Evolutionary conservation across 495 filamentous ascomycete genomes (phyloP).

Genomic region (Aspergillus kassunensis): DNA sequence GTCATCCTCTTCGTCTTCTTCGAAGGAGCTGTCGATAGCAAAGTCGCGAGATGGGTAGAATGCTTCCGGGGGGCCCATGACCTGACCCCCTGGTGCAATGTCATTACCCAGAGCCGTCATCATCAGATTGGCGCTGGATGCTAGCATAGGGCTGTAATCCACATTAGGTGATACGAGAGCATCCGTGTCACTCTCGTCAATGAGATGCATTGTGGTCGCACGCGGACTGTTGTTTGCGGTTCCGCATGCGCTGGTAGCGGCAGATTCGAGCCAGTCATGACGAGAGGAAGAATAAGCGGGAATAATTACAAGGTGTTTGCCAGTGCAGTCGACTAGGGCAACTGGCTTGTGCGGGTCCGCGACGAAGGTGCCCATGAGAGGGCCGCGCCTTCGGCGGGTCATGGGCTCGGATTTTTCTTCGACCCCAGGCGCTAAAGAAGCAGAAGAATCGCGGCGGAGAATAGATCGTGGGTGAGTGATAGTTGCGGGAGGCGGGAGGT

Average conservation of each 20-base stretch:
- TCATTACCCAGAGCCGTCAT: slow-evolving; percentile 61
- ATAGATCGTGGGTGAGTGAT: slow-evolving; percentile 54
- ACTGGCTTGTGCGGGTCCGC: slow-evolving; percentile 64
- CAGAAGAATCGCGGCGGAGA: slow-evolving; percentile 49
- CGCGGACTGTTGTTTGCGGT: slow-evolving; percentile 53
- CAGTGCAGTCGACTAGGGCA: slow-evolving; percentile 64
- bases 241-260: slow-evolving; percentile 46
- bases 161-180: slow-evolving; percentile 42
- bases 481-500: slow-evolving; percentile 55
- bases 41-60: slow-evolving; percentile 69
- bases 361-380: slow-evolving; percentile 51
- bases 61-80: slow-evolving; percentile 69
- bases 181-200: slow-evolving; percentile 52
- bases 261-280: slow-evolving; percentile 47
- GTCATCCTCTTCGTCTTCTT: slow-evolving; percentile 57
- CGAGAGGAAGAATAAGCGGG: slow-evolving; percentile 48
- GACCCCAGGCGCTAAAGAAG: slow-evolving; percentile 38
- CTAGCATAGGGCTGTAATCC: slow-evolving; percentile 57
- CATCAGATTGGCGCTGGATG: slow-evolving; percentile 70
- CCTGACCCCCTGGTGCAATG: slow-evolving; percentile 59
- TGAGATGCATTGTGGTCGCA: slow-evolving; percentile 42
- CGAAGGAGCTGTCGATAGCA: slow-evolving; percentile 49
- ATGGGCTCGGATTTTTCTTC: slow-evolving; percentile 51
- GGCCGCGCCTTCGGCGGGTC: slow-evolving; percentile 51
- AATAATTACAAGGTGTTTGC: slow-evolving; percentile 68